A percentile compares a stretch with the other conserved stretches of the same genome.
Conservation (phyloP, 257 asterid species). For the Rhazya stricta region DNA sequence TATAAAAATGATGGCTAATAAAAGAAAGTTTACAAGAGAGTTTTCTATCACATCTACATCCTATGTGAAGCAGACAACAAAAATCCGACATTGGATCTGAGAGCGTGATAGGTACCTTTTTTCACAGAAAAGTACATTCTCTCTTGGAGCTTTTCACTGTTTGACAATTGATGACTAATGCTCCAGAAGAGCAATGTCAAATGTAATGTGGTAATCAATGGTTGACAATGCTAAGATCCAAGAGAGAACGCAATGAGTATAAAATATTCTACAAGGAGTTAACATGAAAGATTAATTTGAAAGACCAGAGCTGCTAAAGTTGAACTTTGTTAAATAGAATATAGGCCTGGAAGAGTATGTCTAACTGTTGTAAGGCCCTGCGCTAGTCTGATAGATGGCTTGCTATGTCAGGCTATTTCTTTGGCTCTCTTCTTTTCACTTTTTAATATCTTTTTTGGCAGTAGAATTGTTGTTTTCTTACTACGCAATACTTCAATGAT, state of each 20-base stretch:
- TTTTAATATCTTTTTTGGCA: background rate
- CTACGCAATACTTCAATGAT: background rate
- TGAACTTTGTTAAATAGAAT: background rate
- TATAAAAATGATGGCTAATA: background rate
- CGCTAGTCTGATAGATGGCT: background rate
- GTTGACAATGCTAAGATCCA: background rate
- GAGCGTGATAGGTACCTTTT: background rate
- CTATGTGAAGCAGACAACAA: background rate
- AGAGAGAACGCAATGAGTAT: background rate
- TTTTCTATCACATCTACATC: background rate
- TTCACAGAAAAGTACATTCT: background rate
- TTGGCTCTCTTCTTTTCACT: background rate
- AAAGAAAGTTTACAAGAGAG: background rate
- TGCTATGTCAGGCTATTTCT: background rate
- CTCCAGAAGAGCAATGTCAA: background rate
- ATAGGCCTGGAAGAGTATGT: background rate
- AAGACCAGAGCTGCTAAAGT: background rate
- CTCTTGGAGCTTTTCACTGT: background rate
- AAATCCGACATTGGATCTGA: background rate
- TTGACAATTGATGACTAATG: background rate
- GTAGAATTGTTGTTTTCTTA: too few species aligned
- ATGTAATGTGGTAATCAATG: background rate
- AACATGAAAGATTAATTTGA: background rate
- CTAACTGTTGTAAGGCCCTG: background rate
- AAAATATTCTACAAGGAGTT: background rate